Evolutionary conservation across 2,329 filamentous ascomycete genomes (phyloP).

Genomic region (Cryphonectria japonica): DNA sequence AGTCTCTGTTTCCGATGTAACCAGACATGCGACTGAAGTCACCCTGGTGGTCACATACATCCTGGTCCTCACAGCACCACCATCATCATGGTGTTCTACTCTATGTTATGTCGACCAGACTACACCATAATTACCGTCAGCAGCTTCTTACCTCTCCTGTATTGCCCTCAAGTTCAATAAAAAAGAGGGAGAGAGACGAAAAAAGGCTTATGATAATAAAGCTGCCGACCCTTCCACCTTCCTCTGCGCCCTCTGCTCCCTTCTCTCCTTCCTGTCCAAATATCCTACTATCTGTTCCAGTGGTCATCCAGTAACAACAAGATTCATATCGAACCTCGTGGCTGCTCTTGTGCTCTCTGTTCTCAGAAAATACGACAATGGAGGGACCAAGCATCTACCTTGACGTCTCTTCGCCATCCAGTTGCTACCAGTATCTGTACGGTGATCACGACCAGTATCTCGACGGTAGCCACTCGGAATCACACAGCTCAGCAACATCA

Average conservation of each 20-base stretch:
- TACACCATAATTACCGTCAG: constrained; percentile 9
- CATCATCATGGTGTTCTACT: constrained; percentile 12
- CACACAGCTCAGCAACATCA: constrained; percentile 44
- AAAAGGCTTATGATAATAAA: constrained; percentile 23
- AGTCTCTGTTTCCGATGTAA: constrained; percentile 24
- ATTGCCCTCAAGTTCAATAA: constrained; percentile 18
- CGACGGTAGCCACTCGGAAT: constrained; percentile 41
- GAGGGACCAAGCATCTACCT: constrained; percentile 37
- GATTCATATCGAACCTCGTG: constrained; percentile 14
- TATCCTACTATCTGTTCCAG: constrained; percentile 9
- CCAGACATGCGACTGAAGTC: constrained; percentile 19
- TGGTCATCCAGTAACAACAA: constrained; percentile 2
- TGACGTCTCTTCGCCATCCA: constrained; percentile 41
- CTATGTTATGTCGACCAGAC: constrained; percentile 8
- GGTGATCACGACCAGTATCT: constrained; percentile 43
- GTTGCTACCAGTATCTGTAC: constrained; percentile 41
- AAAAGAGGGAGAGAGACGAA: background rate
- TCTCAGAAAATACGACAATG: constrained; percentile 33
- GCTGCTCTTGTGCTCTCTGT: background rate
- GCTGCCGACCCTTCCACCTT: constrained; percentile 9
- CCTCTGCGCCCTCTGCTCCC: background rate
- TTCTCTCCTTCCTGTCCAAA: background rate
- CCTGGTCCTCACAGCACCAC: constrained; percentile 11
- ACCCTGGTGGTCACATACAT: constrained; percentile 7
- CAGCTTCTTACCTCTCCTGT: constrained; percentile 14